Evolutionary conservation across 352 stramenopile genomes (phyloP).

Genomic region (Pythium rhizo-oryzae): DNA sequence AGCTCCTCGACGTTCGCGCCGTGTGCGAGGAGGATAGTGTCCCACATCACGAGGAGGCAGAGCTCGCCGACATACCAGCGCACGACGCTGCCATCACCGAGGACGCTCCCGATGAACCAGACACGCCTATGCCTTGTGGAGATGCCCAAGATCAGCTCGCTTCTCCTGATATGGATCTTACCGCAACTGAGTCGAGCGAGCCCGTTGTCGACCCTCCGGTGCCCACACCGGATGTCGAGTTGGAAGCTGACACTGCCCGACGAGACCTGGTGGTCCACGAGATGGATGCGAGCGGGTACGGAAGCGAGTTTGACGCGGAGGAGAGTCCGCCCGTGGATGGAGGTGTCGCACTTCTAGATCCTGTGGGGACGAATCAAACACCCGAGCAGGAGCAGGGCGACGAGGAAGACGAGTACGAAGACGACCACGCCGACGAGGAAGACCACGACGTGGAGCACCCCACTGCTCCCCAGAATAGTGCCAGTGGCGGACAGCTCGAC

Average conservation of each 20-base stretch:
- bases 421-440: slow-evolving; percentile 37
- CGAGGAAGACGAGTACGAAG: slow-evolving; percentile 44
- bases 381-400: background rate
- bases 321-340: background rate
- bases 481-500: background rate
- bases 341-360: background rate
- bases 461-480: too few relatives aligned
- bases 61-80: too few relatives aligned
- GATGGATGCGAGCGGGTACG: slow-evolving; percentile 32
- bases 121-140: too few relatives aligned
- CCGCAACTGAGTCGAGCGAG: too few relatives aligned
- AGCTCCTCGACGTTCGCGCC: too few relatives aligned
- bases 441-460: background rate
- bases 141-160: too few relatives aligned
- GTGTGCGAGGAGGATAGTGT: too few relatives aligned
- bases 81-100: too few relatives aligned
- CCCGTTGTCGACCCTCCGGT: too few relatives aligned
- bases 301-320: slow-evolving; percentile 52
- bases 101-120: too few relatives aligned
- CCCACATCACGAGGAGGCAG: too few relatives aligned
- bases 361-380: background rate
- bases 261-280: background rate
- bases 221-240: background rate
- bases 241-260: background rate
- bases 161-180: too few relatives aligned